Evolutionary conservation across 148 eudicot species (phyloP).

Genomic region (Rhododendron henanense): DNA sequence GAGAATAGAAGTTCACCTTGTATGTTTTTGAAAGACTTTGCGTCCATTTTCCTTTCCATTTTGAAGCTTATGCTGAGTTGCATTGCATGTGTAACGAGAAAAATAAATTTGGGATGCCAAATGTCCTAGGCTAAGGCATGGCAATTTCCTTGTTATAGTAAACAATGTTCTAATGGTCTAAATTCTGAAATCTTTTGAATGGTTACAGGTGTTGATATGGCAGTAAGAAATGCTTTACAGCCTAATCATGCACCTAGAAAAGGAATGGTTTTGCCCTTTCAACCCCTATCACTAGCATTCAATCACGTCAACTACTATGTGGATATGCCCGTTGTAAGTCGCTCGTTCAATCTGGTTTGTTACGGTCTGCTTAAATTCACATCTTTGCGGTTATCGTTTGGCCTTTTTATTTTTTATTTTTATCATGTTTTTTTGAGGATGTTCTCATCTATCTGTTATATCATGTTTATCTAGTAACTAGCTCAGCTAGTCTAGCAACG

Average conservation of each 20-base stretch:
- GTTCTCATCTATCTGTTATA: not conserved
- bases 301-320: conserved; percentile 58
- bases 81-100: not conserved
- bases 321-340: conserved; percentile 66
- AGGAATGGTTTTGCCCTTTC: conserved; percentile 65
- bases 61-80: not conserved
- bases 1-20: not conserved
- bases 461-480: not conserved
- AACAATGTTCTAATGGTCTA: not conserved
- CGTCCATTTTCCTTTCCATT: conserved; percentile 1
- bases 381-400: not conserved
- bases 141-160: not conserved
- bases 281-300: conserved; percentile 63
- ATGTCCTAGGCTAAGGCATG: conserved; percentile 3
- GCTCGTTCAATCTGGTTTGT: not conserved
- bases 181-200: not conserved
- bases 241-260: conserved; percentile 15
- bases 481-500: not conserved
- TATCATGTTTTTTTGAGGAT: no score
- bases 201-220: conserved; percentile 18
- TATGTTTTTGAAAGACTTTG: not conserved
- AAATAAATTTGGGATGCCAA: not conserved
- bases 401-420: not conserved
- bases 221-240: conserved; percentile 14
- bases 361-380: not conserved